Base-by-base conservation (phyloP, 805 yeast species). In the Kuraishia hungarica region DNA sequence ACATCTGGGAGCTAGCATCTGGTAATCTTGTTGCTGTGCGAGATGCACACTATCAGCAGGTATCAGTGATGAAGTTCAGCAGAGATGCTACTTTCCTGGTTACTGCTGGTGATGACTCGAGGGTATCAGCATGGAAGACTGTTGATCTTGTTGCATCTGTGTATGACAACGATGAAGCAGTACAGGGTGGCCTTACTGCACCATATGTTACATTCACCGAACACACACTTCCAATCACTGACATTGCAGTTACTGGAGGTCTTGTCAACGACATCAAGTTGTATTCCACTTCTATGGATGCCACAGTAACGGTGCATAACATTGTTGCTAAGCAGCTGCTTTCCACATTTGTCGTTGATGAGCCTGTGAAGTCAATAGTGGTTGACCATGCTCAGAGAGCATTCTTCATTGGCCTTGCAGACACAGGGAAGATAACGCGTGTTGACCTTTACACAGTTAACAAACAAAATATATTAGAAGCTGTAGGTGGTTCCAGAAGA, bases 41-140 rank as follows among this genome's bases (percentile, higher is more conserved):
- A 63, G 92, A 88, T 53, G 85, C 89, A 0, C 98, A 93, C 71
- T 93, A 89, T 67, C 97, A 93, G 69, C 74, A 78, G 6, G 78
- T 90, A 7, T 77, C 85, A 0, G 76, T 75, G 35, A 66, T 93
- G 39, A 76, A 75, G 59, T 82, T 87, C 62, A 72, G 87, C 0
- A 59, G 70, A 13, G 87, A 90, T 64, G 86, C 86, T 1, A 79
- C 83, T 22, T 84, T 80, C 55, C 65, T 93, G 49, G 77, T 87
- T 6, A 80, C 92, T 3, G 89, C 86, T n/a, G 89, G 96, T 60
- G 77, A 76, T 48, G 99, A 93, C 72, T 83, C 96, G 1, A 76
- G 97, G 58, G 78, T 87, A 17, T 75, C 86, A 24, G 79, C 87
- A 2, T 92, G 96, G 96, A 80, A 79, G 58, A 71, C 85, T 0